phyloP scores from a whole-genome alignment of 148 eudicot species.

The Pharnaceum exiguum region DNA sequence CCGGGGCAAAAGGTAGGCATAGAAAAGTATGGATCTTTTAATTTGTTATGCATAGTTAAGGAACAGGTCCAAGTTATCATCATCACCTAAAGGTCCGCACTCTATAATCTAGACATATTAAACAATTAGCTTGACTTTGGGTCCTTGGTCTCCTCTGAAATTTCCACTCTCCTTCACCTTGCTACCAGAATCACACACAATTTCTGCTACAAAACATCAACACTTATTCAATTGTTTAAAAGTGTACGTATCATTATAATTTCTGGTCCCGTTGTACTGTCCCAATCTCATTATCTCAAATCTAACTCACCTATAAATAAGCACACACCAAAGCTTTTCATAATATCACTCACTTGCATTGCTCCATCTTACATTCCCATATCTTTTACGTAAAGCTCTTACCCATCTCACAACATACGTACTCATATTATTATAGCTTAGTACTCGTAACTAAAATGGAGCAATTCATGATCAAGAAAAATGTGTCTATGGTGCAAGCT shows the following conservation, averaged over 20 bases:
- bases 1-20: constrained; percentile 15
- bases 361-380: no score
- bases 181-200: constrained; percentile 3
- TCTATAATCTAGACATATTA: no score
- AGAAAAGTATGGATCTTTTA: neutral
- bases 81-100: no score
- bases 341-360: no score
- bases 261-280: no score
- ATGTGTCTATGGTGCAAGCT: constrained; percentile 22
- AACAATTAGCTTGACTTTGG: constrained; percentile 7
- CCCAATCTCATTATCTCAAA: no score
- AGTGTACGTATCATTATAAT: no score
- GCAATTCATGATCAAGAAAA: constrained; percentile 7
- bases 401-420: neutral
- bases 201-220: constrained; percentile 13
- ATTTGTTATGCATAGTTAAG: no score
- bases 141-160: constrained; percentile 14
- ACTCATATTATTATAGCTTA: neutral
- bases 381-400: neutral
- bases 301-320: no score
- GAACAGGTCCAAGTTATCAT: neutral
- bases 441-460: neutral
- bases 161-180: constrained; percentile 16
- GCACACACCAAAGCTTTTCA: no score
- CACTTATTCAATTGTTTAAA: no score